Base-by-base conservation (phyloP, 2,329 filamentous ascomycete species). In the Colletotrichum sp. region DNA sequence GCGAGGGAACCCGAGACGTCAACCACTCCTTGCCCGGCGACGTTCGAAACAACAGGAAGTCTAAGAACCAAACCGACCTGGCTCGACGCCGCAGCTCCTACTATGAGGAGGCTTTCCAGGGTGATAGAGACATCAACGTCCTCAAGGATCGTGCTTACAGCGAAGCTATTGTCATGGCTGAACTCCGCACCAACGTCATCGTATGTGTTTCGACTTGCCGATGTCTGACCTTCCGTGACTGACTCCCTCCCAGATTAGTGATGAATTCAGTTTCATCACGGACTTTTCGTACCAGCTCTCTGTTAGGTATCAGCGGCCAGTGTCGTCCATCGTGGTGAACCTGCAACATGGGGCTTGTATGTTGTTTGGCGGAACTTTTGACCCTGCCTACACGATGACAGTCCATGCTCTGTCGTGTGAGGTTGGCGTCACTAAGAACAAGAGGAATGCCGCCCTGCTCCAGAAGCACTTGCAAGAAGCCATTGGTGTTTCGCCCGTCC, bases 311-410 rank as follows among this genome's bases (percentile, higher is more conserved):
- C 92, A 94, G 76, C 91, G 95, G 32, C 92, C 95, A 4, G 90
- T 95, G 72, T 91, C 92, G 4, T 94, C 92, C 10, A 92, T 98
- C 74, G 91, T 95, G 81, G 91, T 98, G 63, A 93, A 92, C 3
- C 86, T 98, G n/a, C 90, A 94, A 57, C 95, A 97, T 81, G 93
- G 93, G 30, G 90, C 91, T 16, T 95, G 93, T 81, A 90, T 98
- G 79, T 87, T 95, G 71, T 93, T 96, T 76, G 94, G 92, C 3
- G 94, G 93, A 44, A 93, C 92, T 7, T 94, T 95, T 78, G 93
- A 96, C 67, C 94, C 95, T 5, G 94, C 95, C 24, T 98, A 98
- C 81, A 90, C 93, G 76, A 88, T 98, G 81, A 93, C 92, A 39
- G 90, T 98, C 75, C 93, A 90, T 44, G 93, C 95, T 1, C 88